Evolutionary conservation across 2,329 filamentous ascomycete species (phyloP), one percentile per base, ranked within the genome.

Genomic region (Waltergamsia citrina): DNA sequence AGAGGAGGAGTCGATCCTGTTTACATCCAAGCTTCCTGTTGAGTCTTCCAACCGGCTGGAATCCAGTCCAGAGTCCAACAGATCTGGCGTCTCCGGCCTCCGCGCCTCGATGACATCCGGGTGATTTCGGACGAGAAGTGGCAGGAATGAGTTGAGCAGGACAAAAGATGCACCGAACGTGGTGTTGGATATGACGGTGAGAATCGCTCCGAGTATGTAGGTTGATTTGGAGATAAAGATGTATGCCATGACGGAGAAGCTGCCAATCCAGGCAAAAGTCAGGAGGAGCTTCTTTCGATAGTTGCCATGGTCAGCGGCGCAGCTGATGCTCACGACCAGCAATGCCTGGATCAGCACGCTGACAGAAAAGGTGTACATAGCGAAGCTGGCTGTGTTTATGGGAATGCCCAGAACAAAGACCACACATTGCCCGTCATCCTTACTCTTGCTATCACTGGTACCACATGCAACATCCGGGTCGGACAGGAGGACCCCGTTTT

Each of bases 361-460:
- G 49, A 93, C 67, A 38, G 87, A 94, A 59, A 98, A 98, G 3
- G 87, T 95, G 60, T 96, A 96, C 86, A 96, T 94, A 53, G 87
- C 90, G 56, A 96, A 95, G 56, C 85, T 93, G 23, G 90, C 88
- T 1, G 90, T 95, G 58, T 96, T 96, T 61, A 98, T 81, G 49
- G 94, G 81, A 39, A 83, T 57, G 6, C 90, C 90, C 17, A 94
- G 63, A 5, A 96, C 66, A 42, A 81, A 75, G 38, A 96, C 77
- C 39, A 96, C 67, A 52, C 92, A 98, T 53, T 93, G 85, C 27
- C 65, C 69, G 26, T 65, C 63, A 44, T 66, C 61, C 35, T 63
- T 54, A 23, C 51, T 52, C 35, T 71, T 71, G 43, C 61, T 66
- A 48, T 77, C 74, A 41, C 70, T 78, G 40, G 76, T 67, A 40